phyloP scores from a whole-genome alignment of 441 rosid species.

The Pelargonium australe region DNA sequence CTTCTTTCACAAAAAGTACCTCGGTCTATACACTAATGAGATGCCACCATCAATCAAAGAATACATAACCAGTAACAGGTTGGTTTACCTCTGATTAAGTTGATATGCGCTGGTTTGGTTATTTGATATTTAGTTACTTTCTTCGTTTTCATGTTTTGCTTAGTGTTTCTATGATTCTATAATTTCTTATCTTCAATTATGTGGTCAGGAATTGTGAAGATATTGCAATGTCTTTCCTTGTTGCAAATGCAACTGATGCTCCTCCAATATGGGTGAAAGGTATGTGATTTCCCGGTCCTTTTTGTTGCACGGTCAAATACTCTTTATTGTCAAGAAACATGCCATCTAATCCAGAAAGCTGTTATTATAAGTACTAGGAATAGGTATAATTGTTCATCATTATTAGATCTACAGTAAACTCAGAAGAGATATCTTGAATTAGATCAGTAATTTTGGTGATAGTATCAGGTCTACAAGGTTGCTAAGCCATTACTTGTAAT shows the following conservation, averaged over 20 bases:
- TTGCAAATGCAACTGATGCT: conserved; percentile 73
- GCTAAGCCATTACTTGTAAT: too few species aligned
- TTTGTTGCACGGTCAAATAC: too few species aligned
- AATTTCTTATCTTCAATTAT: neutral
- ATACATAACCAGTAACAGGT: conserved; percentile 63
- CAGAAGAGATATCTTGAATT: too few species aligned
- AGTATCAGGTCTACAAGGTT: too few species aligned
- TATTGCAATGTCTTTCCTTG: conserved; percentile 93
- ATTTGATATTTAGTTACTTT: neutral
- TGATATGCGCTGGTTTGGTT: neutral
- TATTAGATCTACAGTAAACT: neutral
- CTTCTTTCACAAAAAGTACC: conserved; percentile 91
- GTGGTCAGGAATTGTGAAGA: conserved; percentile 89
- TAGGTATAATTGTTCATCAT: neutral
- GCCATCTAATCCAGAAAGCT: neutral
- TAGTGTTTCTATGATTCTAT: conserved; percentile 7
- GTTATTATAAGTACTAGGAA: neutral
- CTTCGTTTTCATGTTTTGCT: conserved; percentile 15
- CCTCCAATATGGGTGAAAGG: conserved; percentile 98
- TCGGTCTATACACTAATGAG: conserved; percentile 56
- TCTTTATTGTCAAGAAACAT: too few species aligned
- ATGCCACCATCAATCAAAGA: conserved; percentile 77
- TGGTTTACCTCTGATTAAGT: conserved; percentile 15
- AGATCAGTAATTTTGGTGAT: too few species aligned
- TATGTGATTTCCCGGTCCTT: conserved; percentile 17